Percentiles rank a stretch among this genome's conserved stretches.
phyloP scores from a whole-genome alignment of 2,329 filamentous ascomycete species.

The Furcasterigmium sp. region DNA sequence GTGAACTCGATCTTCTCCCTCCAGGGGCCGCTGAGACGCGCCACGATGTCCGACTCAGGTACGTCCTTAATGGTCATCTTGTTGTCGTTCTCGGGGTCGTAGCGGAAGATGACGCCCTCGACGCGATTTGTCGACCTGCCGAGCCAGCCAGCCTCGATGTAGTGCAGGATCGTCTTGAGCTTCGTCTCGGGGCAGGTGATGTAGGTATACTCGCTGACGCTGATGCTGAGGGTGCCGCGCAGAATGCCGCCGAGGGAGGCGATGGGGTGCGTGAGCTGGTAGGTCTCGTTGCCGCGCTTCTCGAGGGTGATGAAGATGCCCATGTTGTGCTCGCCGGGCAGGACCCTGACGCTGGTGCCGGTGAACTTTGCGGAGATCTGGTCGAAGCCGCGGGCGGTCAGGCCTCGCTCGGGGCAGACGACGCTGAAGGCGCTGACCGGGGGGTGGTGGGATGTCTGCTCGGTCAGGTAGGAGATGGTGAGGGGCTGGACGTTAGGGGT shows the following conservation, averaged over 20 bases:
- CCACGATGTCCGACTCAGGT: slow-evolving; percentile 76
- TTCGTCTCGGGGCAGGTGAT: slow-evolving; percentile 86
- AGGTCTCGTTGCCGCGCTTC: slow-evolving; percentile 78
- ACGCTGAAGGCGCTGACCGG: slow-evolving; percentile 95
- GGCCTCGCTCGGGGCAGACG: slow-evolving; percentile 84
- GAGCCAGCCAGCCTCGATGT: slow-evolving; percentile 92
- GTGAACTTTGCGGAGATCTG: slow-evolving; percentile 98
- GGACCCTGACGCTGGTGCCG: slow-evolving; percentile 87
- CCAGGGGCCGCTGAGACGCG: slow-evolving; percentile 81
- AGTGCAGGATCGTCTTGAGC: slow-evolving; percentile 87
- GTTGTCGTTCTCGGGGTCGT: slow-evolving; percentile 80
- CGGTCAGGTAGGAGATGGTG: slow-evolving; percentile 88
- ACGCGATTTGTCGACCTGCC: slow-evolving; percentile 88
- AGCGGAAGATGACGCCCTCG: slow-evolving; percentile 84
- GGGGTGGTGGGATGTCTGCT: slow-evolving; percentile 96
- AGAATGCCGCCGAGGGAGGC: slow-evolving; percentile 86
- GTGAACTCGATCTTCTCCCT: slow-evolving; percentile 64
- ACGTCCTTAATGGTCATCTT: slow-evolving; percentile 80
- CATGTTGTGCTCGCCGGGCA: slow-evolving; percentile 86
- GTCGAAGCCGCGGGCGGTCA: slow-evolving; percentile 85
- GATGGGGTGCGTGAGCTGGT: slow-evolving; percentile 91
- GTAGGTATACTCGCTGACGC: slow-evolving; percentile 84
- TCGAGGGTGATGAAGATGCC: slow-evolving; percentile 89
- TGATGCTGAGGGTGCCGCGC: slow-evolving; percentile 81
- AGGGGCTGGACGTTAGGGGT: slow-evolving; percentile 47